Evolutionary conservation across 129 eudicot species (phyloP), one percentile per base, ranked within the genome.

Genomic region (Lactuca sativa): DNA sequence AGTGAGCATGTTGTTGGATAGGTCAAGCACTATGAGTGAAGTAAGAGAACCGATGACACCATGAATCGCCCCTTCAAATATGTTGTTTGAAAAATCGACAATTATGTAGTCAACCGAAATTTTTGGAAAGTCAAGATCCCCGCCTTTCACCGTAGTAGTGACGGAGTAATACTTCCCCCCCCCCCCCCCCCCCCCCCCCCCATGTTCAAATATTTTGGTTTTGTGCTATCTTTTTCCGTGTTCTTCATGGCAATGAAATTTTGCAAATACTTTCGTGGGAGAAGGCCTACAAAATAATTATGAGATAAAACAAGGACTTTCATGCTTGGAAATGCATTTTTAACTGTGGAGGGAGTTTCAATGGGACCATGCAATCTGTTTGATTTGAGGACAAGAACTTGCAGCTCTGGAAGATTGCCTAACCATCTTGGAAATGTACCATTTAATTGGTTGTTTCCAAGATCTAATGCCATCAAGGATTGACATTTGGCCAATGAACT

Each of bases 281-380:
- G 56, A 5, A 2, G 1, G 3, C 87, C 87, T 16, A 13, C 49
- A 25, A 86, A 74, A 40, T 17, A 21, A 48, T 86, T 83, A 11
- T 66, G 17, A 5, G 88, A 78, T 34, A 86, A 47, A 71, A 72
- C 81, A 4, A 87, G 36, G 16, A 84, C 75, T 54, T 49, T 74
- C 5, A 80, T 15, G 18, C 54, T 61, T 14, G 83, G 72, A 56
- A 82, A 73, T 2, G 68, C 56, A 7, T 18, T 9, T 7, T 70
- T 31, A 14, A 4, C 33, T 13, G 4, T 36, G 0, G 72, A 57
- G 16, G 30, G 9, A 6, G n/a, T 7, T 11, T 32, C 10, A 8
- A 79, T 37, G 1, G 43, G 17, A 12, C 90, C 90, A 59, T 72
- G 73, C 15, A 85, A 69, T 0, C 6, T 43, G 43, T 85, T 85